Evolutionary conservation across 2,329 filamentous ascomycete species (phyloP).

Genomic region (Penicillium sp.): DNA sequence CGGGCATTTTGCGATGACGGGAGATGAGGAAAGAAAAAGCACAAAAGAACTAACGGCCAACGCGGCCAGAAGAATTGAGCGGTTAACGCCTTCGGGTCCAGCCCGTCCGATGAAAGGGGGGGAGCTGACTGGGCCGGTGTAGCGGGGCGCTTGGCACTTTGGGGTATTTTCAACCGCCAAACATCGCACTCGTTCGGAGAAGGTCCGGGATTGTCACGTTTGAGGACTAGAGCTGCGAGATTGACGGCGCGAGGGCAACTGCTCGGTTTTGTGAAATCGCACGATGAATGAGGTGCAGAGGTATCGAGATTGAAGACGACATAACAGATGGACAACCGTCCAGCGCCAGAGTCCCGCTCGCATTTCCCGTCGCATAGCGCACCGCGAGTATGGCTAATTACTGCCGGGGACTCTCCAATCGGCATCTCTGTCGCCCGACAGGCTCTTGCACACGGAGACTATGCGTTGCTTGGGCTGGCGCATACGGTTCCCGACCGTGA

Average conservation of each 20-base stretch:
- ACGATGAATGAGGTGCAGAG: conserved; percentile 26
- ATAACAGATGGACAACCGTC: conserved; percentile 30
- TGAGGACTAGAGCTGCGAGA: background rate
- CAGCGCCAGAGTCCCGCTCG: conserved; percentile 28
- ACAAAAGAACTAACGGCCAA: conserved; percentile 7
- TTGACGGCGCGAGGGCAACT: too few species aligned
- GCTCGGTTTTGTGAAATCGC: conserved; percentile 7
- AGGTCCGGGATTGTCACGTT: background rate
- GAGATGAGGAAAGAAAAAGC: conserved; percentile 10
- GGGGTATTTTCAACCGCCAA: conserved; percentile 4
- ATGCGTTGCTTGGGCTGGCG: conserved; percentile 75
- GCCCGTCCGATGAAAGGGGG: conserved; percentile 4
- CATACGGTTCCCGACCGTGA: conserved; percentile 70
- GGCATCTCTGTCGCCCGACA: conserved; percentile 74
- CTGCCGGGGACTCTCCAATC: conserved; percentile 76
- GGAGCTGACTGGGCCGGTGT: background rate
- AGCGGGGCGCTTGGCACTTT: conserved; percentile 11
- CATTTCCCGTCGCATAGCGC: conserved; percentile 57
- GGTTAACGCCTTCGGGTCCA: conserved; percentile 9
- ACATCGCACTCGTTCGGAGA: conserved; percentile 11
- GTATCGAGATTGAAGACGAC: conserved; percentile 15
- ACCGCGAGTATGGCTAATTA: conserved; percentile 89
- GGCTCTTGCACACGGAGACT: conserved; percentile 85
- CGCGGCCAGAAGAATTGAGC: conserved; percentile 5
- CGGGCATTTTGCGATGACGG: conserved; percentile 36